A percentile compares a stretch with the other conserved stretches of the same genome.
Evolutionary conservation across 2,329 filamentous ascomycete species (phyloP).

Genomic region (Incumbomyces delicatus): DNA sequence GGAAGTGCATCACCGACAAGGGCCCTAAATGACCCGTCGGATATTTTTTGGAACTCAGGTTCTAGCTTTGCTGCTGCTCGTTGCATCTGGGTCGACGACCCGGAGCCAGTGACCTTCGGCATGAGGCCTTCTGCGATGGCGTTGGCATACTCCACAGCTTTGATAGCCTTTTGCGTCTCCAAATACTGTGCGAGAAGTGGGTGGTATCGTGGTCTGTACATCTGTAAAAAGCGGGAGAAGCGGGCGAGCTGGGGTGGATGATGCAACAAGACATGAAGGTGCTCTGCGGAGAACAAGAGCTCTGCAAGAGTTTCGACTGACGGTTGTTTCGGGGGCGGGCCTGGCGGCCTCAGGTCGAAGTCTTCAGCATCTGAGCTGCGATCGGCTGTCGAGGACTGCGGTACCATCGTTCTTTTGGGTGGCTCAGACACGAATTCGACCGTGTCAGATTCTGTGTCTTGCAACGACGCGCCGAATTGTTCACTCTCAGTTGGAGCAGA

Average conservation of each 20-base stretch:
- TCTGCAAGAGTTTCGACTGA: slow-evolving; percentile 28
- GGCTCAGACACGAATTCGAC: no score
- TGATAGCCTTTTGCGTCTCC: slow-evolving; percentile 32
- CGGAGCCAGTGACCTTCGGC: slow-evolving; percentile 16
- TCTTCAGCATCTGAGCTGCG: slow-evolving; percentile 12
- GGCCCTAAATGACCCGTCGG: slow-evolving; percentile 24
- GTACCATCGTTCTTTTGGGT: no score
- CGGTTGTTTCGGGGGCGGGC: slow-evolving; percentile 24
- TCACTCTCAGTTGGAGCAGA: neutral
- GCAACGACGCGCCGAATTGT: neutral
- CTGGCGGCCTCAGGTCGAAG: slow-evolving; percentile 33
- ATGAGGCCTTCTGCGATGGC: slow-evolving; percentile 29
- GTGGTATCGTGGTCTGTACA: slow-evolving; percentile 28
- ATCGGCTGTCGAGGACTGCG: neutral
- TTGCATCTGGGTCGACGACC: neutral
- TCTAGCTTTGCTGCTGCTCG: slow-evolving; percentile 28
- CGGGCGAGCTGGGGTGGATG: slow-evolving; percentile 26
- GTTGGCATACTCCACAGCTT: slow-evolving; percentile 37
- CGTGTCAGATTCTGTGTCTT: neutral
- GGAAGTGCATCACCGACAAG: slow-evolving; percentile 34
- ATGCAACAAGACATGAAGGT: slow-evolving; percentile 33
- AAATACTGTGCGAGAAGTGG: slow-evolving; percentile 30
- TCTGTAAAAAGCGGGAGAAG: slow-evolving; percentile 31
- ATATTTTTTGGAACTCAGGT: slow-evolving; percentile 27
- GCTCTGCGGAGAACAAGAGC: slow-evolving; percentile 34